Conservation (phyloP, 768 basidiomycete genomes). For the Tulasnella sp. region DNA sequence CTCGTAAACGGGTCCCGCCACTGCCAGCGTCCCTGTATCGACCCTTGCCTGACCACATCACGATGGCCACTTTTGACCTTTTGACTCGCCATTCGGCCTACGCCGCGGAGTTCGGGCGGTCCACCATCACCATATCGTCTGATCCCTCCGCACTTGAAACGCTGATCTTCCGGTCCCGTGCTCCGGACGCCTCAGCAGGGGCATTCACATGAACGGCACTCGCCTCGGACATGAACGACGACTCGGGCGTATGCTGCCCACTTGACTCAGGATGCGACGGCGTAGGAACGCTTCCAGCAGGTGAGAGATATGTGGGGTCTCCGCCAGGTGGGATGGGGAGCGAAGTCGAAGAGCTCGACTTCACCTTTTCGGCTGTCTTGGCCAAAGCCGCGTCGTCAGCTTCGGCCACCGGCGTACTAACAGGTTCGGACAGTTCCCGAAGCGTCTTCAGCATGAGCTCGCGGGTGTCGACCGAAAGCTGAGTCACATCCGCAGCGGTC, state of each 20-base stretch:
- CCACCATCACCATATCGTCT: conserved; percentile 19
- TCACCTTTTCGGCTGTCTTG: background rate
- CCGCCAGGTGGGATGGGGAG: background rate
- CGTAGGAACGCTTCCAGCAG: background rate
- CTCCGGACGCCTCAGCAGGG: background rate
- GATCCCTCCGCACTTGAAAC: conserved; percentile 3
- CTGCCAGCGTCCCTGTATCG: background rate
- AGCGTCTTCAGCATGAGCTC: conserved; percentile 73
- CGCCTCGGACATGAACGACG: background rate
- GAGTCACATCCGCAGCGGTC: conserved; percentile 58
- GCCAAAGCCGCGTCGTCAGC: conserved; percentile 8
- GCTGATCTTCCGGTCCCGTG: background rate
- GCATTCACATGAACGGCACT: background rate
- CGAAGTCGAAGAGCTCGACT: background rate
- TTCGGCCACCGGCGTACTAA: background rate
- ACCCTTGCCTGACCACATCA: background rate
- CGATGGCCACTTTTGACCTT: background rate
- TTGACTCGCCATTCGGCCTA: background rate
- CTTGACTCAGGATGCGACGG: background rate
- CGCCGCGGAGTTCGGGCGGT: conserved; percentile 10
- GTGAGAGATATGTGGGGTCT: background rate
- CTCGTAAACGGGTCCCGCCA: background rate
- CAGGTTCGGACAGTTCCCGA: conserved; percentile 56
- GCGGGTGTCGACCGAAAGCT: conserved; percentile 58
- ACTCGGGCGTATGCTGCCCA: background rate